Evolutionary conservation across 106 monocot species (phyloP).

Genomic region (Allium fistulosum): DNA sequence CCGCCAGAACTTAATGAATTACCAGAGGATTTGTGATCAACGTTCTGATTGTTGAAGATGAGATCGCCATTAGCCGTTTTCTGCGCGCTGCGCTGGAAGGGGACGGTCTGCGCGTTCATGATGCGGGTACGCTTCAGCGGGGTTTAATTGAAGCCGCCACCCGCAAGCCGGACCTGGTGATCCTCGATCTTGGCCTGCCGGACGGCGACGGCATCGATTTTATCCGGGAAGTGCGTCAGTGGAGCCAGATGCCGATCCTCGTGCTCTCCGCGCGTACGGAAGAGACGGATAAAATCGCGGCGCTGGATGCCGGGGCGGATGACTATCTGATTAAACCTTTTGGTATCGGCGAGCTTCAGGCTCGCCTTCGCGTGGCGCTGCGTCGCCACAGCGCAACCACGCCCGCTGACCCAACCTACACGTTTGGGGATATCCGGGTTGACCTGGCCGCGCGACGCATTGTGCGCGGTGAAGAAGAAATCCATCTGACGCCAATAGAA

Average conservation of each 20-base stretch:
- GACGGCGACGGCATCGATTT: not conserved
- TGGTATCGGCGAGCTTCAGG: not conserved
- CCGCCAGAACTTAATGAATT: no score
- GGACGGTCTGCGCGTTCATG: not conserved
- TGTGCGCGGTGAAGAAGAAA: not conserved
- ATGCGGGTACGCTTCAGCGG: not conserved
- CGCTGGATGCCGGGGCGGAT: conserved; percentile 6
- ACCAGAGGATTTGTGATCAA: not conserved
- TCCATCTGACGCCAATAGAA: not conserved
- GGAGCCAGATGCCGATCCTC: not conserved
- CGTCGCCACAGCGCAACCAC: not conserved
- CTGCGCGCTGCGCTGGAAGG: not conserved
- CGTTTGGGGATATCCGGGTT: not conserved
- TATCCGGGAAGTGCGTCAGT: not conserved
- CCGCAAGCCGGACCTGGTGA: not conserved
- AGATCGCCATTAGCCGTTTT: not conserved
- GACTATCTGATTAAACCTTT: conserved; percentile 9
- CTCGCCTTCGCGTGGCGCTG: not conserved
- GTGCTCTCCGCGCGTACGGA: not conserved
- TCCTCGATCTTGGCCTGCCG: conserved; percentile 3
- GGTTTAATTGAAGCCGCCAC: not conserved
- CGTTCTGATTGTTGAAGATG: not conserved
- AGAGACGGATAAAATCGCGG: not conserved
- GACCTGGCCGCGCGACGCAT: not conserved
- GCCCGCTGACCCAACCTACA: not conserved